These are phyloP conservation scores for Moesziomyces sp. DNA, from an alignment of 1,284 basidiomycete species.

Conservation along the genomic window DNA sequence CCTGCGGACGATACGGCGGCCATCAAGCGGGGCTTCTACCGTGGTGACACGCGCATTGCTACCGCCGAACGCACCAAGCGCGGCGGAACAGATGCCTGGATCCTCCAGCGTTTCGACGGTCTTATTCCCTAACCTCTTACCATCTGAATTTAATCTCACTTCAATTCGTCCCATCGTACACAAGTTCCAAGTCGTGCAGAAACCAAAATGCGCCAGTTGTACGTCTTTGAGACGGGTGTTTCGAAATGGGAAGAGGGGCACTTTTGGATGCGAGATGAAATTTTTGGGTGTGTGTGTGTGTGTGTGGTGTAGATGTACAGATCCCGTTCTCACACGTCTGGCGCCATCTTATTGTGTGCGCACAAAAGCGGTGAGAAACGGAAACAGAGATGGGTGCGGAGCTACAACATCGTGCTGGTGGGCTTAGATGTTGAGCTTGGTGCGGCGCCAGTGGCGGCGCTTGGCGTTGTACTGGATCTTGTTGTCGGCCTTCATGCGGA, in stretches of 20 bases:
- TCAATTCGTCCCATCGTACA: neutral
- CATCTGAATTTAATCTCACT: neutral
- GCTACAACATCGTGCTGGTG: neutral
- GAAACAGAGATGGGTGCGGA: neutral
- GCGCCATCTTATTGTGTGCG: neutral
- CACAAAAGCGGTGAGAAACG: neutral
- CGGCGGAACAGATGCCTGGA: constrained; percentile 57
- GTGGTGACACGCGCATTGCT: constrained; percentile 55
- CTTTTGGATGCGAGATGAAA: neutral
- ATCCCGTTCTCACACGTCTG: neutral
- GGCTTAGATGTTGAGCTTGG: constrained; percentile 65
- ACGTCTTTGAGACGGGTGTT: no score
- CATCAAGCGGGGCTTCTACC: constrained; percentile 43
- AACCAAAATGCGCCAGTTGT: no score
- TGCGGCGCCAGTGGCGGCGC: constrained; percentile 66
- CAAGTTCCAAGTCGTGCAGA: neutral
- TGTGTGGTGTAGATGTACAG: constrained; percentile 1
- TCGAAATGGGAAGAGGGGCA: neutral
- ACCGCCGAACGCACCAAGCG: constrained; percentile 30
- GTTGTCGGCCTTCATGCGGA: constrained; percentile 93
- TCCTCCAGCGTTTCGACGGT: constrained; percentile 46
- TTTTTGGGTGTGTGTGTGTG: constrained; percentile 1
- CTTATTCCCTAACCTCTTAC: neutral
- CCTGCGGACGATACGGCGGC: constrained; percentile 20
- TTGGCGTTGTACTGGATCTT: constrained; percentile 82